Percentiles rank a stretch among this genome's conserved stretches.
Conservation (phyloP, 192 early-diverging fungal genomes). For the Backusella circina region DNA sequence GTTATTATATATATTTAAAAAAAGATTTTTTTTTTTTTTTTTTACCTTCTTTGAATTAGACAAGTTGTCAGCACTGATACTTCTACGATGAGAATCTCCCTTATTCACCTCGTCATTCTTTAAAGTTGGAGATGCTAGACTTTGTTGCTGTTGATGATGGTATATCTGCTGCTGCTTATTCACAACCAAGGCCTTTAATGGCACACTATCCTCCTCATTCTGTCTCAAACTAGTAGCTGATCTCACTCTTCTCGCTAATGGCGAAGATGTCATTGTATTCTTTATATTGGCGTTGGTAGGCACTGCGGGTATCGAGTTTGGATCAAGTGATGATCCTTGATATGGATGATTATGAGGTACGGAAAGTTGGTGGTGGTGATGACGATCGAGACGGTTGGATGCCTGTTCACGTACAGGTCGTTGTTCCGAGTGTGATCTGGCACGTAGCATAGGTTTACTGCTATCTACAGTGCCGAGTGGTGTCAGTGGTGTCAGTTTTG, state of each 20-base stretch:
- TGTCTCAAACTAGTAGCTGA: constrained; percentile 44
- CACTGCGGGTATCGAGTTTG: constrained; percentile 5
- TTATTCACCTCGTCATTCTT: not conserved
- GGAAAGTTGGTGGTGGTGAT: not conserved
- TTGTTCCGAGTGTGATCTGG: constrained; percentile 25
- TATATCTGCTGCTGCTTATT: constrained; percentile 23
- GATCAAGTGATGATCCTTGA: not conserved
- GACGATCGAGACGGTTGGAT: constrained; percentile 2
- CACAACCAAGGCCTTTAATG: constrained; percentile 33
- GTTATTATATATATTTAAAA: not conserved
- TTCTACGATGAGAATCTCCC: constrained; percentile 15
- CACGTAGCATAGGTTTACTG: constrained; percentile 13
- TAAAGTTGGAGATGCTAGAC: not conserved
- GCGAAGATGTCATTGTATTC: constrained; percentile 25
- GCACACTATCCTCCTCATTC: constrained; percentile 38
- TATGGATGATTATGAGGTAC: not conserved
- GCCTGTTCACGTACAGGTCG: not conserved
- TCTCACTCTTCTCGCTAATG: constrained; percentile 41
- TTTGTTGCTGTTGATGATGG: constrained; percentile 3
- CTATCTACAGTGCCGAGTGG: not conserved
- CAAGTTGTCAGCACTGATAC: constrained; percentile 29
- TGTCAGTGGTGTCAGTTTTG: constrained; percentile 9
- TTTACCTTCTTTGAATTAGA: constrained; percentile 10
- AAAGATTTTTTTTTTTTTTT: not conserved
- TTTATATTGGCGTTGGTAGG: constrained; percentile 2